Percentiles rank a stretch among this genome's conserved stretches.
Evolutionary conservation across 2,329 filamentous ascomycete species (phyloP).

Genomic region (Botrytis fragariae): DNA sequence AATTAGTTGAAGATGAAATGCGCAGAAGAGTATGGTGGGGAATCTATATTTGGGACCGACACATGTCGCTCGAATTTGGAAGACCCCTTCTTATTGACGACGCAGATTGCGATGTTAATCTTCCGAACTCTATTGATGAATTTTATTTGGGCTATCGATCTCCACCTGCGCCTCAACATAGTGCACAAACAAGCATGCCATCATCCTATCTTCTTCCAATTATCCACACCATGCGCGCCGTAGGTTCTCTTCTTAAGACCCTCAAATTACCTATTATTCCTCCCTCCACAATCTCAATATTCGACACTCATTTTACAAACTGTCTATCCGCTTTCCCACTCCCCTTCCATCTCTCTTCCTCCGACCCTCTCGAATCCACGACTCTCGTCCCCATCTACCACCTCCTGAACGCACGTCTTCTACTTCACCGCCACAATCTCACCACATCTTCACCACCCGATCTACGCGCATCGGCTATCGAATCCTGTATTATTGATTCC

Average conservation of each 20-base stretch:
- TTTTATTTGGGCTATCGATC: constrained; percentile 59
- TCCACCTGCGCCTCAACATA: constrained; percentile 47
- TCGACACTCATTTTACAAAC: constrained; percentile 75
- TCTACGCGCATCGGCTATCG: constrained; percentile 68
- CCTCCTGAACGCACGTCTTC: constrained; percentile 77
- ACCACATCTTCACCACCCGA: constrained; percentile 65
- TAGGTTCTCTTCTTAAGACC: constrained; percentile 69
- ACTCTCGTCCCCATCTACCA: constrained; percentile 73
- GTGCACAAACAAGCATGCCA: constrained; percentile 48
- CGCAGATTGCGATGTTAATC: constrained; percentile 77
- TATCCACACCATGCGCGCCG: constrained; percentile 77
- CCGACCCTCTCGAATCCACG: constrained; percentile 67
- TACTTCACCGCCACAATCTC: constrained; percentile 87
- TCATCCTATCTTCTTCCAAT: constrained; percentile 73
- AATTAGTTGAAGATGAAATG: constrained; percentile 79
- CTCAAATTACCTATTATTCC: constrained; percentile 67
- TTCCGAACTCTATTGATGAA: constrained; percentile 80
- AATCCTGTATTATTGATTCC: constrained; percentile 71
- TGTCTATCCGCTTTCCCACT: constrained; percentile 75
- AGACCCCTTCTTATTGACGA: constrained; percentile 82
- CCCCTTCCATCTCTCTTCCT: constrained; percentile 65
- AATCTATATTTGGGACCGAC: constrained; percentile 83
- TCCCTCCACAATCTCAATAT: constrained; percentile 65
- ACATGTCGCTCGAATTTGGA: constrained; percentile 75
- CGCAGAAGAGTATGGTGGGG: constrained; percentile 90